phyloP scores from a whole-genome alignment of 345 rosid species.

The Nephelium lappaceum region DNA sequence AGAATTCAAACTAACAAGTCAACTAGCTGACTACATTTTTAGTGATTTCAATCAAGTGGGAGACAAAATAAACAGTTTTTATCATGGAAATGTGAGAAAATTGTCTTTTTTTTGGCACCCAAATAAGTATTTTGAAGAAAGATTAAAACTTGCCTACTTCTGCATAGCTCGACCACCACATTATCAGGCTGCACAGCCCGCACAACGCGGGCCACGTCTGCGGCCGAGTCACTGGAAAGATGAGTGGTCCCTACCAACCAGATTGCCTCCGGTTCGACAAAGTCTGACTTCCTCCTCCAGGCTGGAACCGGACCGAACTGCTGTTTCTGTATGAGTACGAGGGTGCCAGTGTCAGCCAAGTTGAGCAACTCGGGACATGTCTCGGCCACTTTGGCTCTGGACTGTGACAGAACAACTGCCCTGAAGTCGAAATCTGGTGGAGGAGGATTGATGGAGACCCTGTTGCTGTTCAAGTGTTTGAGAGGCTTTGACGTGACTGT shows the following conservation, averaged over 20 bases:
- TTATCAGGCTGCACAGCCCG: constrained; percentile 69
- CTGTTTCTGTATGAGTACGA: constrained; percentile 60
- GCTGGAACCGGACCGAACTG: constrained; percentile 73
- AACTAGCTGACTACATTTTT: neutral
- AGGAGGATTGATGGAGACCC: constrained; percentile 62
- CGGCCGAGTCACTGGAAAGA: constrained; percentile 61
- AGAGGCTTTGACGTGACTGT: constrained; percentile 22
- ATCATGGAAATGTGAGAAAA: too few species aligned
- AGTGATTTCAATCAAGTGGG: neutral
- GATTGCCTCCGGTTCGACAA: constrained; percentile 74
- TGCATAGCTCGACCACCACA: constrained; percentile 90
- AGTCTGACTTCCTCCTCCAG: constrained; percentile 73
- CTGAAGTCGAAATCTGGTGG: constrained; percentile 81
- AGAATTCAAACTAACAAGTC: neutral
- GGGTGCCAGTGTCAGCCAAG: constrained; percentile 62
- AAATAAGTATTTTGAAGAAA: neutral
- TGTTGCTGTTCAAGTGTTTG: constrained; percentile 24
- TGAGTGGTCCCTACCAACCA: constrained; percentile 82
- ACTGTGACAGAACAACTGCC: constrained; percentile 47
- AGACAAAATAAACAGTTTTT: neutral
- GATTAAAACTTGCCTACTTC: constrained; percentile 72
- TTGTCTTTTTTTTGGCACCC: neutral
- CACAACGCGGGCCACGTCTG: constrained; percentile 70
- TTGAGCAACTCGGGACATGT: constrained; percentile 58
- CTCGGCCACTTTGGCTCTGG: constrained; percentile 53